These are phyloP conservation scores for Russula foetens DNA, from an alignment of 768 basidiomycete genomes.

Conservation along the genomic window DNA sequence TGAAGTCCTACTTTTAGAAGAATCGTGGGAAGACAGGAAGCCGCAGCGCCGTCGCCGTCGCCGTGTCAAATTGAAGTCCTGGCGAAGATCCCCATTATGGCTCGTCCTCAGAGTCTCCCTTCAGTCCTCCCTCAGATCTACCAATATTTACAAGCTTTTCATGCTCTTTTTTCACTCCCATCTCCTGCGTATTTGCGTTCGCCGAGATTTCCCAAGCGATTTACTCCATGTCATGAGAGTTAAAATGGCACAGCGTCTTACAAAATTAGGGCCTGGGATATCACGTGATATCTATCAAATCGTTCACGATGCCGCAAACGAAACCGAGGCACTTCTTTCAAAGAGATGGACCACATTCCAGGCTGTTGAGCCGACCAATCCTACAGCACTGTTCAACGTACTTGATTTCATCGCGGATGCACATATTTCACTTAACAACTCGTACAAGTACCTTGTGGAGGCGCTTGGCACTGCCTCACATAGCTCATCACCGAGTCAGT, in stretches of 20 bases:
- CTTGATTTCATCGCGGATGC: constrained; percentile 1
- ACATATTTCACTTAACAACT: not conserved
- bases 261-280: constrained; percentile 14
- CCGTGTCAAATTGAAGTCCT: constrained; percentile 26
- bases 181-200: constrained; percentile 19
- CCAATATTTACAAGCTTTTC: constrained; percentile 38
- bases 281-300: not conserved
- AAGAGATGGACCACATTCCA: constrained; percentile 4
- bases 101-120: constrained; percentile 39
- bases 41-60: constrained; percentile 3
- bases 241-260: constrained; percentile 24
- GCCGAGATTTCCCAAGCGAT: constrained; percentile 24
- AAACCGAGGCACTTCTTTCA: not conserved
- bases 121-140: constrained; percentile 24
- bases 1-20: not conserved
- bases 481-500: not conserved
- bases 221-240: constrained; percentile 25
- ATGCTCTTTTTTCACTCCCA: constrained; percentile 31
- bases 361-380: not conserved
- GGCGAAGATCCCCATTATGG: constrained; percentile 46
- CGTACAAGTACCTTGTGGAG: not conserved
- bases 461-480: not conserved
- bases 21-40: no score
- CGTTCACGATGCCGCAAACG: not conserved
- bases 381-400: not conserved